A percentile compares a stretch with the other conserved stretches of the same genome.
phyloP scores from a whole-genome alignment of 345 rosid genomes.

The Mangifera indica region DNA sequence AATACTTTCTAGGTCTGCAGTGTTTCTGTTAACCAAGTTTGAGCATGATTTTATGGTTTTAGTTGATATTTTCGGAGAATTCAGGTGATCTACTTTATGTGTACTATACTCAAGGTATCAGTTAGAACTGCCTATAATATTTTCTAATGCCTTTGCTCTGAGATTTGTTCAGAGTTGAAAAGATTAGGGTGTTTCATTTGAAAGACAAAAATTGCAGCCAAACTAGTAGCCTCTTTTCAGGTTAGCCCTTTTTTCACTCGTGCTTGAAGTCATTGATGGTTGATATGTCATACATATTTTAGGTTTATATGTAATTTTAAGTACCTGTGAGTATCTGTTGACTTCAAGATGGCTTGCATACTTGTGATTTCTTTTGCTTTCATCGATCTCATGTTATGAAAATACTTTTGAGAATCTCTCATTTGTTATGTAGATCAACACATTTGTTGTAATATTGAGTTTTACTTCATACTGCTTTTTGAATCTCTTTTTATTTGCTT shows the following conservation, averaged over 20 bases:
- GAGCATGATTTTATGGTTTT: background rate
- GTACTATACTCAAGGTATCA: background rate
- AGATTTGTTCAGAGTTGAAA: background rate
- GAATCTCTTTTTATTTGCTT: too few species aligned
- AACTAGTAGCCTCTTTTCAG: slow-evolving; percentile 2
- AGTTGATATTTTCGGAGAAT: background rate
- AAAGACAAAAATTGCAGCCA: background rate
- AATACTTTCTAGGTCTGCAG: background rate
- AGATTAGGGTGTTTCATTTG: background rate
- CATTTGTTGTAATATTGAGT: background rate
- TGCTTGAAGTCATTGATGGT: background rate
- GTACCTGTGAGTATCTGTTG: background rate
- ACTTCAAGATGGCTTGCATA: background rate
- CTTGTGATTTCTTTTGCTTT: background rate
- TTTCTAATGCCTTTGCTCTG: background rate
- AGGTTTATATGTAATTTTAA: background rate
- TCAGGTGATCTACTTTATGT: background rate
- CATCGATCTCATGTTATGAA: background rate
- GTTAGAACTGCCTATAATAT: background rate
- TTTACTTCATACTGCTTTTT: background rate
- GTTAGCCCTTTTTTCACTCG: background rate
- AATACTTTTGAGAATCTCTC: background rate
- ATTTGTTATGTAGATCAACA: background rate
- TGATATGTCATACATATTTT: background rate
- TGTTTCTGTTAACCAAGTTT: background rate